phyloP scores from a whole-genome alignment of 306 rosid genomes.

The Cicer cuneatum region DNA sequence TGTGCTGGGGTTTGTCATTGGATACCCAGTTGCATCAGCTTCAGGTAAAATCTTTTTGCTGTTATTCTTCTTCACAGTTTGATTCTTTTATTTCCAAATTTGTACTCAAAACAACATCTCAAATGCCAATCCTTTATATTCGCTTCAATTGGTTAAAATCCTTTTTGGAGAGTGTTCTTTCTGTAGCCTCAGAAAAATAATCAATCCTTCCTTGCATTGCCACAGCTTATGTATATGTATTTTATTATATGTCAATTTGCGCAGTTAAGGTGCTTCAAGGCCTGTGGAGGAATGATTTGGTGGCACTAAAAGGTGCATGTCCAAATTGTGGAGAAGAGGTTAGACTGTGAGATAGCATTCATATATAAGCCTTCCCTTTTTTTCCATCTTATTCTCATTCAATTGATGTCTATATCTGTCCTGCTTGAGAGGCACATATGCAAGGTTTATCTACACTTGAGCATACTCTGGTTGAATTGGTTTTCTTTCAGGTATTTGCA shows the following conservation, averaged over 20 bases:
- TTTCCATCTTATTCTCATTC: not conserved
- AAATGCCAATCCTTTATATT: not conserved
- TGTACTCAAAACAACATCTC: not conserved
- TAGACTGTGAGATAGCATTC: constrained; percentile 24
- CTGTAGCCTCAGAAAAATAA: not conserved
- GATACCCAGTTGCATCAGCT: constrained; percentile 69
- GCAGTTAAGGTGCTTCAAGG: constrained; percentile 85
- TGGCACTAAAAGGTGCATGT: constrained; percentile 79
- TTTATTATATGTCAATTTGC: constrained; percentile 20
- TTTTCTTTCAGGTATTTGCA: constrained; percentile 78
- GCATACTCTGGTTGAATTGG: constrained; percentile 21
- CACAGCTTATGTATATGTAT: constrained; percentile 9
- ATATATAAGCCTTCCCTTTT: not conserved
- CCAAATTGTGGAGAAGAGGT: constrained; percentile 98
- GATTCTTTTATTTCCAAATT: constrained; percentile 14
- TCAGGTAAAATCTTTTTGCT: constrained; percentile 58
- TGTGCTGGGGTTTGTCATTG: constrained; percentile 40
- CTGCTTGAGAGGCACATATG: constrained; percentile 8
- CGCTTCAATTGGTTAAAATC: constrained; percentile 2
- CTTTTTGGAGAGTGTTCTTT: constrained; percentile 11
- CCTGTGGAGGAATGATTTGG: constrained; percentile 80
- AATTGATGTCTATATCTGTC: constrained; percentile 15
- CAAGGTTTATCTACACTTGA: constrained; percentile 18
- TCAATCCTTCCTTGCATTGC: not conserved
- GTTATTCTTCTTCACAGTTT: not conserved